A percentile compares a stretch with the other conserved stretches of the same genome.
phyloP scores from a whole-genome alignment of 306 rosid genomes.

The peach (Prunus persica) region DNA sequence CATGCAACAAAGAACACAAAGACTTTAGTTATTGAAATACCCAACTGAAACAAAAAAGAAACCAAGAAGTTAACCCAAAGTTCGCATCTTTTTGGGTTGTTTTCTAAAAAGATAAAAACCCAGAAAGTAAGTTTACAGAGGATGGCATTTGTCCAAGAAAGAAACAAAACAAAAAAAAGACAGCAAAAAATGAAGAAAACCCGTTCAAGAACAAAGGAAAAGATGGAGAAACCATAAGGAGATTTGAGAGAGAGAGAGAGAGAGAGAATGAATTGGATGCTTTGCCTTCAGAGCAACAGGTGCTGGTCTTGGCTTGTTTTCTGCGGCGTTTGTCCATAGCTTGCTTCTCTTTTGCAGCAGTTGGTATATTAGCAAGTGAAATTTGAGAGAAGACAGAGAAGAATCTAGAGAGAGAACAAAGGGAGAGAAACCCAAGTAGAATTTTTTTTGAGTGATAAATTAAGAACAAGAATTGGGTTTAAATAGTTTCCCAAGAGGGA shows the following conservation, averaged over 20 bases:
- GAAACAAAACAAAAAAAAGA: not conserved
- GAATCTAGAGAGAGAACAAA: not conserved
- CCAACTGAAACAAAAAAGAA: not conserved
- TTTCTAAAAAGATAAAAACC: not conserved
- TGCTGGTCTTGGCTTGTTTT: constrained; percentile 31
- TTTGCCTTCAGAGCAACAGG: constrained; percentile 37
- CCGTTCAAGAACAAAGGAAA: not conserved
- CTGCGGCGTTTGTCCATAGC: constrained; percentile 38
- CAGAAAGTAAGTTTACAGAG: not conserved
- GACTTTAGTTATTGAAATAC: not conserved
- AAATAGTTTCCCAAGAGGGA: constrained; percentile 19
- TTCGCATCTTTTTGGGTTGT: not conserved
- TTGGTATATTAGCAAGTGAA: not conserved
- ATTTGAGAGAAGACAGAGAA: not conserved
- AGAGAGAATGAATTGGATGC: not conserved
- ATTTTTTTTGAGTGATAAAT: not conserved
- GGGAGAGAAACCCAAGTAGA: constrained; percentile 5
- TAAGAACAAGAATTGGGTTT: not conserved
- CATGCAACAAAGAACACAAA: not conserved
- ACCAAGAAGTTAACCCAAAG: not conserved
- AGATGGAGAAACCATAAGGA: not conserved
- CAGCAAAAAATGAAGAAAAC: not conserved
- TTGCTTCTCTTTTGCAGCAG: not conserved
- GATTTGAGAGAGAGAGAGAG: not conserved
- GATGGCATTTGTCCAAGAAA: not conserved